These are phyloP conservation scores for Naganishia onofrii DNA, from an alignment of 768 basidiomycete species.

Conservation along the genomic window DNA sequence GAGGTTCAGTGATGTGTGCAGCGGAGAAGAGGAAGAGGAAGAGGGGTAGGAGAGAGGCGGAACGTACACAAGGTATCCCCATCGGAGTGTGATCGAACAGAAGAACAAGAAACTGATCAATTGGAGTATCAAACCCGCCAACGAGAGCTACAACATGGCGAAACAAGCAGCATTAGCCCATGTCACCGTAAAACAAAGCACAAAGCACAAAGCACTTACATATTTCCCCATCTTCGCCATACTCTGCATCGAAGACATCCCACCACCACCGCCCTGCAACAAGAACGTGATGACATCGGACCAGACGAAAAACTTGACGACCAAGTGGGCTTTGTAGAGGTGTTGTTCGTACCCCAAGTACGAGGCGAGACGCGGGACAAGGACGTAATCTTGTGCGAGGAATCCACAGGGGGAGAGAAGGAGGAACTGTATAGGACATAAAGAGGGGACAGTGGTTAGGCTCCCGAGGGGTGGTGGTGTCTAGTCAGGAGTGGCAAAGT, in stretches of 20 bases:
- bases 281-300: slow-evolving; percentile 51
- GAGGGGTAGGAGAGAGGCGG: too few species aligned
- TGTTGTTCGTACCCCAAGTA: slow-evolving; percentile 41
- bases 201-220: too few species aligned
- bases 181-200: too few species aligned
- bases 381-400: slow-evolving; percentile 49
- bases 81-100: slow-evolving; percentile 40
- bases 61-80: slow-evolving; percentile 39
- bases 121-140: slow-evolving; percentile 50
- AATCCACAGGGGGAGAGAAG: slow-evolving; percentile 50
- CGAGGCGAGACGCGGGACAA: slow-evolving; percentile 44
- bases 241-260: slow-evolving; percentile 39
- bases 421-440: slow-evolving; percentile 35
- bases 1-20: not conserved
- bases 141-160: slow-evolving; percentile 36
- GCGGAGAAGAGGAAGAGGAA: slow-evolving; percentile 37
- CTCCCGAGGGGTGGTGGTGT: too few species aligned
- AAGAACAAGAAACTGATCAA: slow-evolving; percentile 47
- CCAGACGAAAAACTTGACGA: slow-evolving; percentile 48
- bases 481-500: too few species aligned
- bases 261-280: slow-evolving; percentile 51
- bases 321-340: slow-evolving; percentile 41
- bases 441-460: not conserved
- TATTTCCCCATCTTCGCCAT: slow-evolving; percentile 40
- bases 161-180: not conserved